phyloP scores from a whole-genome alignment of 2,329 filamentous ascomycete genomes.

The Aulographum hederae region DNA sequence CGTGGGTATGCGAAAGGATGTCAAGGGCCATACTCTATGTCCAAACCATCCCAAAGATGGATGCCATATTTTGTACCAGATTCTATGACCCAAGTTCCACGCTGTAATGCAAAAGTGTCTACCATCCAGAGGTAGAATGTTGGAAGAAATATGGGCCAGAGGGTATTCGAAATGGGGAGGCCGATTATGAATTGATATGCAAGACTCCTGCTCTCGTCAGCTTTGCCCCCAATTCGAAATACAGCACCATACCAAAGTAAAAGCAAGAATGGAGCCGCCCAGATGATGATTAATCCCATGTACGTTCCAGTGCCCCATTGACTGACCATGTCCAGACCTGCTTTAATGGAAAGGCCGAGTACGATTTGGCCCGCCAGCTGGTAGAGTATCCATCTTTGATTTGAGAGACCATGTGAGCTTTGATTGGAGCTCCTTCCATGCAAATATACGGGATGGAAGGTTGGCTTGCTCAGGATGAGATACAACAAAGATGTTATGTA shows the following conservation, averaged over 20 bases:
- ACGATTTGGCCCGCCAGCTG: slow-evolving; percentile 32
- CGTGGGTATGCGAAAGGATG: not conserved
- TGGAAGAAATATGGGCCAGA: slow-evolving; percentile 41
- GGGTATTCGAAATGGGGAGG: slow-evolving; percentile 38
- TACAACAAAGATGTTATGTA: slow-evolving; percentile 55
- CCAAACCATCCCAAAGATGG: slow-evolving; percentile 44
- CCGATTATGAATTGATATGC: slow-evolving; percentile 44
- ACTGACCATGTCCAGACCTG: slow-evolving; percentile 27
- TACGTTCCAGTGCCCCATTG: slow-evolving; percentile 39
- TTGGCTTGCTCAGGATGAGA: slow-evolving; percentile 45
- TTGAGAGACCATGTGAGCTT: slow-evolving; percentile 8
- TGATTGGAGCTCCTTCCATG: slow-evolving; percentile 16
- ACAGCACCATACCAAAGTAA: slow-evolving; percentile 32
- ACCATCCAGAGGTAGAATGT: slow-evolving; percentile 57
- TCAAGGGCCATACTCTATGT: slow-evolving; percentile 34
- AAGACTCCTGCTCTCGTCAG: slow-evolving; percentile 26
- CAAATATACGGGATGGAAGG: slow-evolving; percentile 36
- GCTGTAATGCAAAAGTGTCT: slow-evolving; percentile 46
- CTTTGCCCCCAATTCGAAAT: not conserved
- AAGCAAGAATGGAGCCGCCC: slow-evolving; percentile 48
- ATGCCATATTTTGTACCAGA: slow-evolving; percentile 46
- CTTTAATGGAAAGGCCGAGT: slow-evolving; percentile 25
- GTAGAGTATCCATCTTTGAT: slow-evolving; percentile 19
- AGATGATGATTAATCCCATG: slow-evolving; percentile 49
- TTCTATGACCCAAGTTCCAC: slow-evolving; percentile 56